Evolutionary conservation across 2,329 filamentous ascomycete species (phyloP), one percentile per base, ranked within the genome.

Genomic region (Phaeosphaeria sp.): DNA sequence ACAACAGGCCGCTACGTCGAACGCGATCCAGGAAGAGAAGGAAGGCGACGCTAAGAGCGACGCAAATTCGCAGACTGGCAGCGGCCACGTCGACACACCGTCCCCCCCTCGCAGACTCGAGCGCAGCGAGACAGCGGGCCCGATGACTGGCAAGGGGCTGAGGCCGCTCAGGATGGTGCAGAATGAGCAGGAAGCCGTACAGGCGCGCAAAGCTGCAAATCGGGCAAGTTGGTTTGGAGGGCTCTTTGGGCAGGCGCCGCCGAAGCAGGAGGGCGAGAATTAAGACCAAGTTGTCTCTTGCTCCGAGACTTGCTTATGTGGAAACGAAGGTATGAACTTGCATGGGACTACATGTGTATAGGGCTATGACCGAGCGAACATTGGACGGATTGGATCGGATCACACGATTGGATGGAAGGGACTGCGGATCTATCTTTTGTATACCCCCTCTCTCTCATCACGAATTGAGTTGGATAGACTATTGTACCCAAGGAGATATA

Each of bases 161-260:
- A 86, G 93, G 36, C 94, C 94, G 6, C 81, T 99, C 64, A 85
- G 94, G 17, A 83, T 99, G 27, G 93, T 98, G 47, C 91, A 95
- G 78, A 92, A 96, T 56, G 79, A 80, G 20, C 75, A 77, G 22
- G 72, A 75, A 43, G 72, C 72, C 2, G 72, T 71, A 46, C 68
- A 72, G 52, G 77, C 76, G 7, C 70, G 74, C 54, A 82, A 81
- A 58, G 74, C 75, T 36, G 79, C 76, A 13, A 83, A 83, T 59
- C 66, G 81, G 20, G 73, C 68, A 11, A 81, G 77, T 57, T 83
- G 81, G 81, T 80, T 83, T 23, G 68, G 71, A 7, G 79, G 80
- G 3, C 79, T 80, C 66, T 82, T 82, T 65, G 69, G 73, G 9
- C 65, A 67, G 17, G 63, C 55, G 2, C 76, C 77, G 53, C 77